Conservation (phyloP, 1,139 yeast genomes). For the Petasospora fabianii region DNA sequence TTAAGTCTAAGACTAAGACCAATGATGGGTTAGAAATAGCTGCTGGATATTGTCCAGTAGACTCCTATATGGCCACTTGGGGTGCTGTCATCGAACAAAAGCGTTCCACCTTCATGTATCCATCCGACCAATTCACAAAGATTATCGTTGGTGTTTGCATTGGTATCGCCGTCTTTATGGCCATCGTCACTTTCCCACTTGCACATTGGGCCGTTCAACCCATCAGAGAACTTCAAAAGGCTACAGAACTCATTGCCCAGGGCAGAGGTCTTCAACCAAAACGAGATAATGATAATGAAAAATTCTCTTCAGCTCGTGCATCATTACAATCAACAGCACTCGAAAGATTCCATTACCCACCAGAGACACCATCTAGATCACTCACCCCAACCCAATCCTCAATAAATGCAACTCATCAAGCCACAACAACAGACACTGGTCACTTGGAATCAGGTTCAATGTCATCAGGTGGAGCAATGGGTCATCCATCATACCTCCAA, state of each 20-base stretch:
- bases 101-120: slow-evolving; percentile 54
- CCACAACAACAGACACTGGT: too few relatives aligned
- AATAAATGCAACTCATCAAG: too few relatives aligned
- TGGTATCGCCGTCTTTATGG: slow-evolving; percentile 74
- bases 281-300: neutral
- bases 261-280: slow-evolving; percentile 34
- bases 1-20: slow-evolving; percentile 42
- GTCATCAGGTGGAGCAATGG: slow-evolving; percentile 5
- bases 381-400: slow-evolving; percentile 1
- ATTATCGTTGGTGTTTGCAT: slow-evolving; percentile 77
- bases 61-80: slow-evolving; percentile 59
- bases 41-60: slow-evolving; percentile 64
- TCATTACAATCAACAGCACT: slow-evolving; percentile 6
- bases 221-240: slow-evolving; percentile 72
- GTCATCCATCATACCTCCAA: slow-evolving; percentile 37
- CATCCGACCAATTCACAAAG: slow-evolving; percentile 57
- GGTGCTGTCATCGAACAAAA: slow-evolving; percentile 70
- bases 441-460: slow-evolving; percentile 7
- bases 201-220: slow-evolving; percentile 88
- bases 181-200: slow-evolving; percentile 71
- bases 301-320: slow-evolving; percentile 1
- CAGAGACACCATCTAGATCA: slow-evolving; percentile 1
- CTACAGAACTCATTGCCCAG: slow-evolving; percentile 60
- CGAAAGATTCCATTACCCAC: slow-evolving; percentile 7
- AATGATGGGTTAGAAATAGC: slow-evolving; percentile 49